Conservation (phyloP, 441 rosid species). For the Geranium incanum region DNA sequence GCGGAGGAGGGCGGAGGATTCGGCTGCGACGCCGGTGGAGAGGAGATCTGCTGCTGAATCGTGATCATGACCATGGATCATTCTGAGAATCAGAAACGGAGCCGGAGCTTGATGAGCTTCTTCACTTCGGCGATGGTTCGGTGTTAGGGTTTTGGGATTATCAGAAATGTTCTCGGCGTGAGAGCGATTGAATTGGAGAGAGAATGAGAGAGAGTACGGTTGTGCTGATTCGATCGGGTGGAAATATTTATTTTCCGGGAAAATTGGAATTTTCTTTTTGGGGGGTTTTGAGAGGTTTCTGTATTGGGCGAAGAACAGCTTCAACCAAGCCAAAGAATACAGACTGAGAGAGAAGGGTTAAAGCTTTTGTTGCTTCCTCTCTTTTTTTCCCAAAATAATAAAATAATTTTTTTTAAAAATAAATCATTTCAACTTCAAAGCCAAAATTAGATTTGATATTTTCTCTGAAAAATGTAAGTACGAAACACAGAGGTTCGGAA, state of each 20-base stretch:
- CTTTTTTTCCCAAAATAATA: too few relatives aligned
- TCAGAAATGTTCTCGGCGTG: not conserved
- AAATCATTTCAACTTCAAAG: too few relatives aligned
- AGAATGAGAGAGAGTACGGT: not conserved
- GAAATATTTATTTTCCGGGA: not conserved
- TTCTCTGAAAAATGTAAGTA: too few relatives aligned
- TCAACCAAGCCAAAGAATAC: not conserved
- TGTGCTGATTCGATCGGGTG: not conserved
- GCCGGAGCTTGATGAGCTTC: not conserved
- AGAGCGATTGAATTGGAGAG: not conserved
- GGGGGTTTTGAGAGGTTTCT: not conserved
- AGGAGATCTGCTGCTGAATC: conserved; percentile 41
- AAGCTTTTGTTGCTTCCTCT: too few relatives aligned
- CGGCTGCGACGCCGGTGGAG: conserved; percentile 29
- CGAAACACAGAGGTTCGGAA: too few relatives aligned
- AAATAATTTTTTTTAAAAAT: too few relatives aligned
- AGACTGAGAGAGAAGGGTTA: not conserved
- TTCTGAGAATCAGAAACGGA: conserved; percentile 22
- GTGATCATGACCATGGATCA: conserved; percentile 43
- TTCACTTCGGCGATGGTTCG: not conserved
- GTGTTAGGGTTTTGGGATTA: conserved; percentile 1
- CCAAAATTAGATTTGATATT: too few relatives aligned
- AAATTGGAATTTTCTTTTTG: not conserved
- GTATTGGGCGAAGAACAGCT: not conserved
- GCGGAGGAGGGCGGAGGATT: conserved; percentile 23